Percentiles rank a stretch among this genome's conserved stretches.
These are phyloP conservation scores for Diaporthe destruens DNA, from an alignment of 2,329 filamentous ascomycete species.

Conservation along the genomic window DNA sequence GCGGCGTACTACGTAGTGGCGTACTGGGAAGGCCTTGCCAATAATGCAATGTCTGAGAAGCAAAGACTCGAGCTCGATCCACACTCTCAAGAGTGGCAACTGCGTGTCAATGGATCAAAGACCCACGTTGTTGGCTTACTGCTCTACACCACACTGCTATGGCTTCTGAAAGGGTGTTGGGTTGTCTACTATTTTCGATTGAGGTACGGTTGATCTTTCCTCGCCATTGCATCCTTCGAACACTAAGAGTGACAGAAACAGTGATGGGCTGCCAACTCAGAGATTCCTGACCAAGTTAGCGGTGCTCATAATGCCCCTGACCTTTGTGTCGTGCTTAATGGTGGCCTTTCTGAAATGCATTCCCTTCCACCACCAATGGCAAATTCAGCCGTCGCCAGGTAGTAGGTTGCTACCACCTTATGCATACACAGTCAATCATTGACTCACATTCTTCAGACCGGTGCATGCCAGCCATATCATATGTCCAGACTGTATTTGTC, in stretches of 20 bases:
- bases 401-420: conserved; percentile 51
- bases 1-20: conserved; percentile 47
- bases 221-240: no score
- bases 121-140: conserved; percentile 66
- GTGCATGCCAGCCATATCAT: conserved; percentile 61
- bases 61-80: conserved; percentile 57
- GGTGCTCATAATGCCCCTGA: conserved; percentile 55
- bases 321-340: conserved; percentile 59
- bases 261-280: conserved; percentile 55
- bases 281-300: conserved; percentile 55
- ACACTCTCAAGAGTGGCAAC: conserved; percentile 55
- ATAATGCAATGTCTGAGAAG: conserved; percentile 61
- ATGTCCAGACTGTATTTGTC: conserved; percentile 60
- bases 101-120: conserved; percentile 64
- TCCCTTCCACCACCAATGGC: conserved; percentile 61
- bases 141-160: conserved; percentile 62
- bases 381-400: conserved; percentile 63
- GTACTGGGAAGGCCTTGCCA: conserved; percentile 47
- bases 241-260: conserved; percentile 41
- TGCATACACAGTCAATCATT: background rate
- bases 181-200: conserved; percentile 65
- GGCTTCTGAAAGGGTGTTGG: conserved; percentile 66
- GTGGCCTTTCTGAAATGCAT: conserved; percentile 59
- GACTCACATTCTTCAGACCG: conserved; percentile 44
- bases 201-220: conserved; percentile 51